Base-by-base conservation (phyloP, 306 rosid species). In the Dryas drummondii region DNA sequence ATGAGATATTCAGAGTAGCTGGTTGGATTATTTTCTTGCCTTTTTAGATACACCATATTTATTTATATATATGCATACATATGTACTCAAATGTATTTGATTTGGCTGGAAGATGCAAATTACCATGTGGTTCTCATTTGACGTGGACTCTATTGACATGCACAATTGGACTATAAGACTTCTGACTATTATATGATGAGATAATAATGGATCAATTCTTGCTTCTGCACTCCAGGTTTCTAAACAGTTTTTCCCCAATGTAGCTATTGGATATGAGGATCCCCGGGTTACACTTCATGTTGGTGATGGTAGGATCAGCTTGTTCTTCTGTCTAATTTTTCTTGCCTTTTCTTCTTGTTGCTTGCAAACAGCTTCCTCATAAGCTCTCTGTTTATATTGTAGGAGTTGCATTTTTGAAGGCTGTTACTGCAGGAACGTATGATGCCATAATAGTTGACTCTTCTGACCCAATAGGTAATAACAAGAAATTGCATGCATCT, bases 371-470 rank as follows among this genome's bases (percentile, higher is more conserved):
- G 55, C 59, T 78, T 67, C 60, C 65, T 85, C 68, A 46, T 66
- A 73, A 54, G 22, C 42, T 83, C 54, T 79, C 57, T 73, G 14
- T 80, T 64, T 22, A 67, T 83, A 84, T 45, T 82, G 74, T 66
- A 96, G 99, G 99, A 70, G 99, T 92, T 65, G 99, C 93, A 46
- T 96, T 86, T 84, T 87, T 96, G 85, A 96, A 85, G 86, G 97
- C 91, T 75, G 97, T 69, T 78, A 83, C 96, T 4, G 86, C 86
- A 83, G 97, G 99, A 82, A 85, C 96, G 57, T 96, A 96, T 71
- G 99, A 96, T 83, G 98, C 97, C 41, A 50, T 96, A 55, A 92
- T 96, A 37, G 99, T 96, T 80, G 99, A 96, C 79, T 96, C 99
- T 66, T 96, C 99, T 9, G 99, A 96, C 52, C 99, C 99, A 40